phyloP scores from a whole-genome alignment of 1,284 basidiomycete genomes.

The Athelia sp. region DNA sequence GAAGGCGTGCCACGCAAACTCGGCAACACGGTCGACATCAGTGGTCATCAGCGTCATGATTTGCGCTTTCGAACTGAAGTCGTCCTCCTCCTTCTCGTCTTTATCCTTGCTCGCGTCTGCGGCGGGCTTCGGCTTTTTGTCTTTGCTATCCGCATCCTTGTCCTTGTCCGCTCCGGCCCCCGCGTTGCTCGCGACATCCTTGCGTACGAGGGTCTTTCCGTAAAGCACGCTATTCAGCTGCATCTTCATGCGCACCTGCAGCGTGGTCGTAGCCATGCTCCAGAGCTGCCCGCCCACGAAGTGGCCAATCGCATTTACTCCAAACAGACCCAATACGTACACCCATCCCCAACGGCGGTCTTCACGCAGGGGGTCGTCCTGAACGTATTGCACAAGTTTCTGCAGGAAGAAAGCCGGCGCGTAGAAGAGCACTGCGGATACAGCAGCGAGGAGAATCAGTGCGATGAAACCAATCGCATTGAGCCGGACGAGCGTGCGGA shows the following conservation, averaged over 20 bases:
- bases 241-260: slow-evolving; percentile 70
- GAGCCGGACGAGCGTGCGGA: slow-evolving; percentile 50
- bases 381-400: slow-evolving; percentile 69
- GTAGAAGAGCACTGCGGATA: slow-evolving; percentile 72
- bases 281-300: slow-evolving; percentile 51
- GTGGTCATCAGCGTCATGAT: slow-evolving; percentile 85
- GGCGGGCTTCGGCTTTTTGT: slow-evolving; percentile 7
- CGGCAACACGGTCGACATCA: slow-evolving; percentile 85
- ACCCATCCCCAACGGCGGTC: slow-evolving; percentile 70
- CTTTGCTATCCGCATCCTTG: slow-evolving; percentile 44
- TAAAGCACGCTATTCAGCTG: slow-evolving; percentile 87
- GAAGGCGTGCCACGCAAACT: slow-evolving; percentile 80
- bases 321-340: slow-evolving; percentile 66
- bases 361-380: slow-evolving; percentile 50
- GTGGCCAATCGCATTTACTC: slow-evolving; percentile 20
- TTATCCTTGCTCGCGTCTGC: slow-evolving; percentile 9
- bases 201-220: slow-evolving; percentile 84
- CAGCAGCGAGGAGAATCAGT: slow-evolving; percentile 53
- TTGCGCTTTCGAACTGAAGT: too few species aligned
- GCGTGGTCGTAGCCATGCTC: slow-evolving; percentile 66
- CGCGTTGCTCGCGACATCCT: slow-evolving; percentile 73
- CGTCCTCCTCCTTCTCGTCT: slow-evolving; percentile 71
- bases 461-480: slow-evolving; percentile 39
- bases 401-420: slow-evolving; percentile 74
- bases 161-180: slow-evolving; percentile 21